phyloP scores from a whole-genome alignment of 2,329 filamentous ascomycete genomes.

The Calonectria pseudoreteaudii region DNA sequence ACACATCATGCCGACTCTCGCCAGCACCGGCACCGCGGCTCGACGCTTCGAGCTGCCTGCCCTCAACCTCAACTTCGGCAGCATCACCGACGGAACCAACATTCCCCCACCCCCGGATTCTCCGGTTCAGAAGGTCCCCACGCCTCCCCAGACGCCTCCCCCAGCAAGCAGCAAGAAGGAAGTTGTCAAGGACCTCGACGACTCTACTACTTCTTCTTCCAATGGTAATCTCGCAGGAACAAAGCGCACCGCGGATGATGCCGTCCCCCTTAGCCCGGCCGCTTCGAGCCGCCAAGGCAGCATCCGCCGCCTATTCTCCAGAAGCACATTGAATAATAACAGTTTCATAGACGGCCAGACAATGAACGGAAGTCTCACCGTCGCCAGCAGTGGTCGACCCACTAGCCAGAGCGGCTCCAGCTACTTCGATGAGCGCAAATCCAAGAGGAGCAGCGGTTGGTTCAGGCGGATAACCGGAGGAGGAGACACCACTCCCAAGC shows the following conservation, averaged over 20 bases:
- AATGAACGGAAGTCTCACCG: slow-evolving; percentile 49
- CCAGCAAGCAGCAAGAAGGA: slow-evolving; percentile 39
- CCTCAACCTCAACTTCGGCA: slow-evolving; percentile 69
- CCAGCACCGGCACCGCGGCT: slow-evolving; percentile 43
- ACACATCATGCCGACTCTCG: slow-evolving; percentile 47
- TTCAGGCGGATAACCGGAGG: slow-evolving; percentile 63
- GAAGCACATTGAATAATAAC: slow-evolving; percentile 66
- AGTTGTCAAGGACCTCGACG: slow-evolving; percentile 32
- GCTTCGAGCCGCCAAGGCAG: slow-evolving; percentile 65
- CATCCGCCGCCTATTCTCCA: slow-evolving; percentile 69
- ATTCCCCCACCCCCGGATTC: slow-evolving; percentile 70
- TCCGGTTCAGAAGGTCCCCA: slow-evolving; percentile 61
- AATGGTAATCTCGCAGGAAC: slow-evolving; percentile 60
- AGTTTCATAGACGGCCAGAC: slow-evolving; percentile 63
- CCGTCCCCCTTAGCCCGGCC: slow-evolving; percentile 64
- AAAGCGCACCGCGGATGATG: slow-evolving; percentile 64
- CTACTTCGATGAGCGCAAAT: slow-evolving; percentile 63
- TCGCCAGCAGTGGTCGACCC: slow-evolving; percentile 54
- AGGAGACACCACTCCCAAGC: slow-evolving; percentile 49
- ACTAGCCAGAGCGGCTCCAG: slow-evolving; percentile 63
- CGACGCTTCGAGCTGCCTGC: slow-evolving; percentile 68
- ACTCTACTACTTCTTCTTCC: slow-evolving; percentile 40
- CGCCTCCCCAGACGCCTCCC: slow-evolving; percentile 54
- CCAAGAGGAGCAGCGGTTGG: slow-evolving; percentile 69
- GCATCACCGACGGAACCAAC: slow-evolving; percentile 70